Percentiles rank a stretch among this genome's conserved stretches.
phyloP scores from a whole-genome alignment of 345 rosid species.

The Dipteronia sinensis region DNA sequence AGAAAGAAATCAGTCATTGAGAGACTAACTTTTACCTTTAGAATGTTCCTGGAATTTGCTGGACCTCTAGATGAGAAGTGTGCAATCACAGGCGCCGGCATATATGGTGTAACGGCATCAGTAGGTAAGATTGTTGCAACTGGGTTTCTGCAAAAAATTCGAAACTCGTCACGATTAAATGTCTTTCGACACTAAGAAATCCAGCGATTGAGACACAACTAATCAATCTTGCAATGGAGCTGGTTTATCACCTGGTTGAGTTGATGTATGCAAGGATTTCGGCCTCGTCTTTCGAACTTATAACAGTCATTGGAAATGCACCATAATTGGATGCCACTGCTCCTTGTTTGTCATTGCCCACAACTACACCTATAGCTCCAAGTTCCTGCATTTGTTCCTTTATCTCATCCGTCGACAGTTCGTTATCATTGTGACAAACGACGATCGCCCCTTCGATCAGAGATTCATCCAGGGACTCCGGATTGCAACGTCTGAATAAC shows the following conservation, averaged over 20 bases:
- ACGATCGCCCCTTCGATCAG: constrained; percentile 67
- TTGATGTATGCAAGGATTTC: constrained; percentile 60
- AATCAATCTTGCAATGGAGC: too few relatives aligned
- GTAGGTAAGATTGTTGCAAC: constrained; percentile 73
- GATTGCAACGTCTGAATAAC: constrained; percentile 52
- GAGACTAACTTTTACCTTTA: constrained; percentile 51
- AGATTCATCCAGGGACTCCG: constrained; percentile 43
- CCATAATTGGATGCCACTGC: constrained; percentile 46
- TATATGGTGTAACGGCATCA: constrained; percentile 41
- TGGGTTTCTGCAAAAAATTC: constrained; percentile 48
- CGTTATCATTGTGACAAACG: constrained; percentile 50
- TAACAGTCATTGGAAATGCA: constrained; percentile 48
- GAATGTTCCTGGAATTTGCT: constrained; percentile 56
- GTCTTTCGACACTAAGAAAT: not conserved
- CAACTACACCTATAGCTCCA: constrained; percentile 62
- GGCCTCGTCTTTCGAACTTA: constrained; percentile 55
- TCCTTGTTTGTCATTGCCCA: constrained; percentile 48
- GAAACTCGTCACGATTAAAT: not conserved
- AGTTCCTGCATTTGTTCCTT: constrained; percentile 42
- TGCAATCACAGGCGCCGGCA: constrained; percentile 69
- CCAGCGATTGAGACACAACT: too few relatives aligned
- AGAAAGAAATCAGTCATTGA: not conserved
- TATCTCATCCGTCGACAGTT: constrained; percentile 23
- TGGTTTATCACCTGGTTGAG: constrained; percentile 54
- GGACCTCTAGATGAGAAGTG: constrained; percentile 88